These are phyloP conservation scores for Rhodotorula graminis DNA, from an alignment of 768 basidiomycete species.

Conservation along the genomic window DNA sequence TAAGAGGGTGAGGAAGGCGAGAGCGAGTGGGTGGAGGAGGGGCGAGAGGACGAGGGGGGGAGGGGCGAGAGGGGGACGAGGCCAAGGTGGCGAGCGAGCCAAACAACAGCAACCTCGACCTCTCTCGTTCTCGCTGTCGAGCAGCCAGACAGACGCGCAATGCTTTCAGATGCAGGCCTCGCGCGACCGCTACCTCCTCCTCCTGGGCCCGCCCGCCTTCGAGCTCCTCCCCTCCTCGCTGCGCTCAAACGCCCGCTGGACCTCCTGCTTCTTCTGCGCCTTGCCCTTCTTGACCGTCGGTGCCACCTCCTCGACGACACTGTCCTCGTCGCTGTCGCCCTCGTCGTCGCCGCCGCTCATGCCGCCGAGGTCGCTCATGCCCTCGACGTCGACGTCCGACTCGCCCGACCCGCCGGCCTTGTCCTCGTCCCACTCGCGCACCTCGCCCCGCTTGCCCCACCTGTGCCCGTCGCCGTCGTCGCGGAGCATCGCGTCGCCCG, in stretches of 20 bases:
- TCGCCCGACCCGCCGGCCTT: not conserved
- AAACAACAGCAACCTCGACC: too few species aligned
- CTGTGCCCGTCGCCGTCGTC: not conserved
- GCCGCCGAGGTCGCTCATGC: not conserved
- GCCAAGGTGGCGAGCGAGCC: not conserved
- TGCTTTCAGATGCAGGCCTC: not conserved
- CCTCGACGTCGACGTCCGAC: not conserved
- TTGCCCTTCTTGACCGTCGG: not conserved
- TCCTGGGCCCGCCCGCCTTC: not conserved
- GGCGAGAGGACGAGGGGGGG: not conserved
- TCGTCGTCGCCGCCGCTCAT: not conserved
- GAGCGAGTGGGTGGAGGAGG: not conserved
- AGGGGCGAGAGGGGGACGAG: not conserved
- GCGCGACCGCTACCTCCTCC: not conserved
- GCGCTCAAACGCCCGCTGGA: not conserved
- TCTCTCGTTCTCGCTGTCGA: not conserved
- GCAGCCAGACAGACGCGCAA: not conserved
- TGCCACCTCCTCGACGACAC: conserved; percentile 10
- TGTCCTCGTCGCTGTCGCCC: conserved; percentile 15
- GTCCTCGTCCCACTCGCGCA: conserved; percentile 25
- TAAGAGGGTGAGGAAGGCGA: too few species aligned
- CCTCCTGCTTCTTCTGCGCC: not conserved
- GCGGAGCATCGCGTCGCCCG: not conserved
- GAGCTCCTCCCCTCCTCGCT: not conserved
- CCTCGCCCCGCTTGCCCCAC: conserved; percentile 17